These are phyloP conservation scores for Fusarium incarnatum DNA, from an alignment of 2,329 filamentous ascomycete species.

Conservation along the genomic window DNA sequence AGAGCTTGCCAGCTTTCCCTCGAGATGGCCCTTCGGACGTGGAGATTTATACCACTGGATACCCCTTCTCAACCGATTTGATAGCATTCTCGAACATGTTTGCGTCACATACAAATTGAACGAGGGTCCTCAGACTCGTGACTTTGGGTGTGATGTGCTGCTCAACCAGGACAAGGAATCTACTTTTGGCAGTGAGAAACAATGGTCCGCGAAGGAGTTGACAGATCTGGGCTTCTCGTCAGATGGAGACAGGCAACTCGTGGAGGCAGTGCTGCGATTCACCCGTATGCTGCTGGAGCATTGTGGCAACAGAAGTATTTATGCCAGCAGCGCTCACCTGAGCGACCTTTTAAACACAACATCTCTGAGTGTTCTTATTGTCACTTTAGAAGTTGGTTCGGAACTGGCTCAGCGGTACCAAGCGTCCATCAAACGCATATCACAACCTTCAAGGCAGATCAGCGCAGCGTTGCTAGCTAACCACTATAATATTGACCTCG, in stretches of 20 bases:
- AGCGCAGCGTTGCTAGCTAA: conserved; percentile 81
- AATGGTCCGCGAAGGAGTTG: conserved; percentile 61
- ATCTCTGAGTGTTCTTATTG: conserved; percentile 80
- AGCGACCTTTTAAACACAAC: conserved; percentile 91
- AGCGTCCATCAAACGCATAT: conserved; percentile 82
- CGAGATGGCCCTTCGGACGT: conserved; percentile 92
- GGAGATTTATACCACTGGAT: conserved; percentile 99
- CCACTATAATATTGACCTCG: conserved; percentile 84
- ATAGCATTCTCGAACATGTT: conserved; percentile 85
- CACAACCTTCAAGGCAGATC: conserved; percentile 72
- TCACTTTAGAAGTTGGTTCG: conserved; percentile 82
- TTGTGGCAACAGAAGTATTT: conserved; percentile 96
- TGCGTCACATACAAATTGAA: conserved; percentile 83
- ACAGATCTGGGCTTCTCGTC: conserved; percentile 70
- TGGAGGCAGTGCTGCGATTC: conserved; percentile 85
- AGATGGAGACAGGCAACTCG: conserved; percentile 83
- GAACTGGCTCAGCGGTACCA: conserved; percentile 94
- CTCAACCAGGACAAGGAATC: conserved; percentile 67
- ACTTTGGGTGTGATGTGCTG: conserved; percentile 77
- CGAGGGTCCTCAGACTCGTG: conserved; percentile 81
- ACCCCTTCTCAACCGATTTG: conserved; percentile 90
- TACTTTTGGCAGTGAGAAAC: conserved; percentile 60
- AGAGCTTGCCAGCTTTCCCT: conserved; percentile 83
- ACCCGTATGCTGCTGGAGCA: conserved; percentile 90
- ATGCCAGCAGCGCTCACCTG: conserved; percentile 90